Evolutionary conservation across 2,329 filamentous ascomycete genomes (phyloP).

Genomic region (Teratosphaeria destructans): DNA sequence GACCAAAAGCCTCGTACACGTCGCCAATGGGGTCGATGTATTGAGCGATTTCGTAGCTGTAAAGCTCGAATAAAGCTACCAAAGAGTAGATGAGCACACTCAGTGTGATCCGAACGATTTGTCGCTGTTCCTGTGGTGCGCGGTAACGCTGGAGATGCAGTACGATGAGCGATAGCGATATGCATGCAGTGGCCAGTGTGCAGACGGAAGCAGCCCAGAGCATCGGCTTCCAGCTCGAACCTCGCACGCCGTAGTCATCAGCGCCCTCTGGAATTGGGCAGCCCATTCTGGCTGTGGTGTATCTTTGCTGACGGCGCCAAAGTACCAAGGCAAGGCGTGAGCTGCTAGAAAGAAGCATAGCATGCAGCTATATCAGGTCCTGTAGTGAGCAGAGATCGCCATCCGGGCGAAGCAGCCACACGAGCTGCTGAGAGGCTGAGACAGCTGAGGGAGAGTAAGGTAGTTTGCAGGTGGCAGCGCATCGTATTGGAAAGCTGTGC

Average conservation of each 20-base stretch:
- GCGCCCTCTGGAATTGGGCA: not conserved
- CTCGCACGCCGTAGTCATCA: conserved; percentile 22
- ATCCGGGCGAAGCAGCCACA: not conserved
- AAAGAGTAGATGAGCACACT: conserved; percentile 15
- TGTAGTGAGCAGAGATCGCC: not conserved
- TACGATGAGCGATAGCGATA: conserved; percentile 13
- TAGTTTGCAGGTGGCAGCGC: not conserved
- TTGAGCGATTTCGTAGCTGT: conserved; percentile 17
- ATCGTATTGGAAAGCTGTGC: not conserved
- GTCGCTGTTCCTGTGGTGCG: conserved; percentile 21
- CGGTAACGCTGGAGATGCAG: conserved; percentile 20
- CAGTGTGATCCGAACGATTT: conserved; percentile 20
- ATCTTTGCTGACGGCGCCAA: not conserved
- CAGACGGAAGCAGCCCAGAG: conserved; percentile 8
- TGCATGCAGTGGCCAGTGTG: conserved; percentile 10
- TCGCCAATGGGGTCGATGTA: conserved; percentile 19
- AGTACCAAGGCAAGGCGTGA: not conserved
- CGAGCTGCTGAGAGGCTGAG: not conserved
- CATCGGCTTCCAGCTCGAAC: conserved; percentile 12
- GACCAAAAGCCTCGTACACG: conserved; percentile 21
- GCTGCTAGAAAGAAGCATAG: not conserved
- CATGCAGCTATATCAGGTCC: not conserved
- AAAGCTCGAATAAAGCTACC: conserved; percentile 15
- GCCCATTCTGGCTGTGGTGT: not conserved
- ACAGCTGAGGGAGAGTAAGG: not conserved